phyloP scores from a whole-genome alignment of 495 filamentous ascomycete species.

The Penicillium tannophilum region DNA sequence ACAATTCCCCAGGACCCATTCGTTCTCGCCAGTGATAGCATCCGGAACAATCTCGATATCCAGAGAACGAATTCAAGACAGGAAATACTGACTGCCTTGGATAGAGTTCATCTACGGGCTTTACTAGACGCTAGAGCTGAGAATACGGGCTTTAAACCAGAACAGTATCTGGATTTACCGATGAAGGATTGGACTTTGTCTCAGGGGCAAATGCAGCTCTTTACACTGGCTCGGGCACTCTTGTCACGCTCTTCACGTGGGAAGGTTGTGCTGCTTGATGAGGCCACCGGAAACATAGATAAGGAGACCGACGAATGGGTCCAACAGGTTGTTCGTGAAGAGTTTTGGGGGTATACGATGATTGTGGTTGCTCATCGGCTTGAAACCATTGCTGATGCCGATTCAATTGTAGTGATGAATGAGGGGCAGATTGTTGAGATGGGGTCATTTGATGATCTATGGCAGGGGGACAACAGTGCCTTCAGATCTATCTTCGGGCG shows the following conservation, averaged over 20 bases:
- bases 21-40: constrained; percentile 10
- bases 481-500: constrained; percentile 1
- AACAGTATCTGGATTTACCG: not conserved
- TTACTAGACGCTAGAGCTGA: not conserved
- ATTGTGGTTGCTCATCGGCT: constrained; percentile 1
- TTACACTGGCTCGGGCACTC: not conserved
- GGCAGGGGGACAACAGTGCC: not conserved
- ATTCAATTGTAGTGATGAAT: constrained; percentile 2
- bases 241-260: constrained; percentile 2
- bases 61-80: not conserved
- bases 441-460: not conserved
- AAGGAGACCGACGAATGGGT: not conserved
- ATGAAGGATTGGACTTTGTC: constrained; percentile 1
- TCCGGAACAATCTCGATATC: constrained; percentile 17
- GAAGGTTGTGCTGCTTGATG: not conserved
- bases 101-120: not conserved
- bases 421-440: not conserved
- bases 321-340: not conserved
- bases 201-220: constrained; percentile 3
- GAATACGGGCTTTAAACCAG: not conserved
- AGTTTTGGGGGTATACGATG: not conserved
- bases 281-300: constrained; percentile 1
- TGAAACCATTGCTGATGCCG: not conserved
- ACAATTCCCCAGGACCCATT: constrained; percentile 50
- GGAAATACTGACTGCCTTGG: not conserved